Conservation (phyloP, 345 rosid species). For the Durio zibethinus region DNA sequence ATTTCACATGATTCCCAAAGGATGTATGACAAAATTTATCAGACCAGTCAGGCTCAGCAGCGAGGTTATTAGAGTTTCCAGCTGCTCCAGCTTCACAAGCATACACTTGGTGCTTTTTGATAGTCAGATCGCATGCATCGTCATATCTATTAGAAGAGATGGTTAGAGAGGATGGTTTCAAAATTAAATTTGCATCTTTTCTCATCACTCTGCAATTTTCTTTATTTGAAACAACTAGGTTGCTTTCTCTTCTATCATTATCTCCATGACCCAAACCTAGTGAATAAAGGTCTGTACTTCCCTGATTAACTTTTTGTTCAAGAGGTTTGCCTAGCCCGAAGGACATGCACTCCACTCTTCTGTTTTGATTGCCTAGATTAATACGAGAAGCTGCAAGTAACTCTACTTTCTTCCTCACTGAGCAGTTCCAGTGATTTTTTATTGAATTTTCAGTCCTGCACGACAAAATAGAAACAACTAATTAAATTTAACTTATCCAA, state of each 20-base stretch:
- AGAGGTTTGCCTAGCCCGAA: constrained; percentile 3
- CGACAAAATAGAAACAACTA: constrained; percentile 1
- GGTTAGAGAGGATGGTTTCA: not conserved
- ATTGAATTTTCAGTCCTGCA: constrained; percentile 62
- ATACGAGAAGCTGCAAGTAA: constrained; percentile 18
- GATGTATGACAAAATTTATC: not conserved
- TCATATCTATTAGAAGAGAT: not conserved
- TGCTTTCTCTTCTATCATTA: not conserved
- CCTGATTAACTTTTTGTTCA: constrained; percentile 10
- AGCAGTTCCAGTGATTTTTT: constrained; percentile 73
- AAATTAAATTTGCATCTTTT: not conserved
- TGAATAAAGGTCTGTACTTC: not conserved
- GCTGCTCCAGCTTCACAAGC: not conserved
- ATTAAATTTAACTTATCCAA: not conserved
- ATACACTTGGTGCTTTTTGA: not conserved
- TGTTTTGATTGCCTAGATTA: not conserved
- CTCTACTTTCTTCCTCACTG: constrained; percentile 52
- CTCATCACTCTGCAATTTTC: not conserved
- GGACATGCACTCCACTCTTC: not conserved
- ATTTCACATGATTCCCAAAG: not conserved
- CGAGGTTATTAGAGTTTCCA: not conserved
- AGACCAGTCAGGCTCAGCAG: not conserved
- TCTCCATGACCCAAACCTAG: constrained; percentile 14
- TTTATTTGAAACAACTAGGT: not conserved
- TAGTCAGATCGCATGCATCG: not conserved